Base-by-base conservation (phyloP, 352 stramenopile genomes). In the Phytopythium oedochilum region DNA sequence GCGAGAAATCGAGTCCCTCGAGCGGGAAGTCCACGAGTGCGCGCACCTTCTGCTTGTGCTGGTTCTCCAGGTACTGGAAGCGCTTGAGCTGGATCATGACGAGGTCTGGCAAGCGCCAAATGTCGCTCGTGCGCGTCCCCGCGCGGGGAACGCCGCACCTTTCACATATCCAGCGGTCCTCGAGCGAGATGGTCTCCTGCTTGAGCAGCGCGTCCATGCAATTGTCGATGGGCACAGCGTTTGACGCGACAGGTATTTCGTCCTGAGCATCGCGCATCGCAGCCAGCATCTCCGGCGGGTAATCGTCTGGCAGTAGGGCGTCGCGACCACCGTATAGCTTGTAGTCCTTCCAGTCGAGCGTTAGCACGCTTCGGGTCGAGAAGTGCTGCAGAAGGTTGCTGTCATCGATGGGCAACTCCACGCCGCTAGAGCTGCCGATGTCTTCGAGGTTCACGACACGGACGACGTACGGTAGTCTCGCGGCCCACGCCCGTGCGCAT, bases 1-100 rank as follows among this genome's bases (percentile, higher is more conserved):
- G 75, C 9, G 75, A 80, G n/a, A 96, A 89, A 32, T 94, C 76
- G 5, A 94, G 59, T 5, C 83, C 83, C n/a, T 79, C 70, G 25
- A 93, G 59, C 18, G 86, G 86, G 18, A 93, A 96, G 25, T 92
- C 73, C 14, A 96, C 86, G 36, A 93, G 61, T 8, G 76, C 74
- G 39, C 82, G 78, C 44, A 93, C 75, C 56, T 96, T 96, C 48
- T 92, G 78, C 14, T 86, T 83, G 61, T 88, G 81, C 38, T 89
- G 73, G 44, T 91, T 89, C 57, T 94, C 84, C 17, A 89, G 80
- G 56, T 90, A 94, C 62, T 94, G 80, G 50, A 96, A 96, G 25
- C 86, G 83, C 58, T 96, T 94, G n/a, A 96, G 67, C 55, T 96
- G 86, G 38, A 96, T 74, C 80, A 96, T 93, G 14, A 96, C 78